Evolutionary conservation across 2,329 filamentous ascomycete genomes (phyloP).

Genomic region (Dendrostoma leiphaemia): DNA sequence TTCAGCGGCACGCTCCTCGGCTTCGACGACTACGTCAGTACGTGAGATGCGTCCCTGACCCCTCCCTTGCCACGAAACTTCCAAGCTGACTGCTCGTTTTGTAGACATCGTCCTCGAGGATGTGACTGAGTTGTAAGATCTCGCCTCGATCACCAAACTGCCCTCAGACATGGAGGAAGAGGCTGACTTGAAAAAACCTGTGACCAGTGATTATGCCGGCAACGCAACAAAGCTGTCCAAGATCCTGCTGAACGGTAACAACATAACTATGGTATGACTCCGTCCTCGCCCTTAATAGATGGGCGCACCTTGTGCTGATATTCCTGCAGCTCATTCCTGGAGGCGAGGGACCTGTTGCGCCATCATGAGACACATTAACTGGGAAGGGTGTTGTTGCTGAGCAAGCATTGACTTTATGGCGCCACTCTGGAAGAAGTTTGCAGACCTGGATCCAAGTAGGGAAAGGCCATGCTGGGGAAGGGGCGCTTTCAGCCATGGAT

Average conservation of each 20-base stretch:
- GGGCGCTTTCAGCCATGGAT: too few species aligned
- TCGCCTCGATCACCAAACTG: not conserved
- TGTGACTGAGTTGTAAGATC: constrained; percentile 86
- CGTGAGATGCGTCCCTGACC: constrained; percentile 46
- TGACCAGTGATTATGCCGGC: constrained; percentile 81
- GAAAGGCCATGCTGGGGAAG: too few species aligned
- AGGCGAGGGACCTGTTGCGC: constrained; percentile 64
- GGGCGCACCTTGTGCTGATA: constrained; percentile 14
- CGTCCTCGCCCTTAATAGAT: not conserved
- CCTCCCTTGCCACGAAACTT: not conserved
- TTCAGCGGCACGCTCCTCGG: constrained; percentile 93
- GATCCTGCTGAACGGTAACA: constrained; percentile 96
- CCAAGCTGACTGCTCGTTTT: constrained; percentile 6
- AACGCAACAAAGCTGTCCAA: constrained; percentile 87
- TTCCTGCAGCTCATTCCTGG: constrained; percentile 67
- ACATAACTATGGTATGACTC: constrained; percentile 90
- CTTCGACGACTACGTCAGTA: constrained; percentile 99
- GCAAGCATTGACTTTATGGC: not conserved
- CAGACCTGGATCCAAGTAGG: too few species aligned
- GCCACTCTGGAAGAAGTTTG: not conserved
- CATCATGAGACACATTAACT: too few species aligned
- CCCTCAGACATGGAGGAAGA: not conserved
- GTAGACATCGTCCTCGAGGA: constrained; percentile 97
- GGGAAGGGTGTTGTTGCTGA: not conserved
- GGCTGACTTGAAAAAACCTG: constrained; percentile 23